Percentiles rank a stretch among this genome's conserved stretches.
These are phyloP conservation scores for Wickerhamomyces strasburgensis DNA, from an alignment of 805 yeast species.

Conservation along the genomic window DNA sequence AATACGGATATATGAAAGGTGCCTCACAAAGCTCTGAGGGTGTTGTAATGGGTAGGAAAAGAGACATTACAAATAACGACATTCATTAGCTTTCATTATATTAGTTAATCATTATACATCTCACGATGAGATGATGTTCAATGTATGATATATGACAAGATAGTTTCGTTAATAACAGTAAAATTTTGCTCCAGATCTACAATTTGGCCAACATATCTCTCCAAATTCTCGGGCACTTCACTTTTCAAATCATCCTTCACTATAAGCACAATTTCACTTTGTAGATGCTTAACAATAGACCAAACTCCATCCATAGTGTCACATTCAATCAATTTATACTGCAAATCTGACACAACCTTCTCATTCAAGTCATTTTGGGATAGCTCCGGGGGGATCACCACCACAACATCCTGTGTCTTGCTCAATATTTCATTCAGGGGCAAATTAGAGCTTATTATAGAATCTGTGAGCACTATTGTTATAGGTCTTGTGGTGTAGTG, in stretches of 20 bases:
- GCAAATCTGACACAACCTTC: slow-evolving; percentile 26
- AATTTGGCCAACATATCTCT: slow-evolving; percentile 27
- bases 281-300: slow-evolving; percentile 50
- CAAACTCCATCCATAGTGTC: slow-evolving; percentile 45
- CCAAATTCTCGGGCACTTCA: slow-evolving; percentile 27
- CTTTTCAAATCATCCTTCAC: slow-evolving; percentile 24
- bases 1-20: slow-evolving; percentile 58
- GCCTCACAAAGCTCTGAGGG: slow-evolving; percentile 50
- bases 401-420: slow-evolving; percentile 28
- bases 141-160: slow-evolving; percentile 18
- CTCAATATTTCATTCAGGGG: slow-evolving; percentile 23
- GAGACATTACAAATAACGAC: slow-evolving; percentile 36
- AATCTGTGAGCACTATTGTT: slow-evolving; percentile 23
- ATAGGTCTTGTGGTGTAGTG: slow-evolving; percentile 23
- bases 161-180: slow-evolving; percentile 20
- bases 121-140: no score
- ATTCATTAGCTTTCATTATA: no score
- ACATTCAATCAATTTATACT: slow-evolving; percentile 29
- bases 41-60: slow-evolving; percentile 47
- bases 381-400: slow-evolving; percentile 31
- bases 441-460: slow-evolving; percentile 22
- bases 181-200: slow-evolving; percentile 21
- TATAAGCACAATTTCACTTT: slow-evolving; percentile 30
- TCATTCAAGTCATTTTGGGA: slow-evolving; percentile 13
- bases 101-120: no score